phyloP scores from a whole-genome alignment of 2,329 filamentous ascomycete genomes.

The Rutstroemia sp. region DNA sequence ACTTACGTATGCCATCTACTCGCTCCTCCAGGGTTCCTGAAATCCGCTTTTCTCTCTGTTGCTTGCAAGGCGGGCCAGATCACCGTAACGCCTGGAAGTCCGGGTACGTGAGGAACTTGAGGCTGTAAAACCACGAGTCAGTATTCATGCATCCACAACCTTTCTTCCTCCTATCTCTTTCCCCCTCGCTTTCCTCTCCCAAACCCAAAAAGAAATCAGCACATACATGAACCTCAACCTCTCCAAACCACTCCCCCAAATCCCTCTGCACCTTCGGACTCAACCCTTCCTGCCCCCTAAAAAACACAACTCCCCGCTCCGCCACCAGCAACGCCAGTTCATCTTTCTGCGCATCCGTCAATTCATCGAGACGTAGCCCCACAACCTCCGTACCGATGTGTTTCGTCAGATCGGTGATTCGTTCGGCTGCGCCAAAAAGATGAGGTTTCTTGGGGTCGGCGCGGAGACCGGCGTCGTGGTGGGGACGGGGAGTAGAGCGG shows the following conservation, averaged over 20 bases:
- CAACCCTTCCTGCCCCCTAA: conserved; percentile 35
- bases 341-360: conserved; percentile 34
- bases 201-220: background rate
- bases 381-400: conserved; percentile 37
- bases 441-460: conserved; percentile 59
- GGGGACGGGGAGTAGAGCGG: conserved; percentile 45
- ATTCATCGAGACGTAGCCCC: conserved; percentile 33
- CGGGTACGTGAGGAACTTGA: conserved; percentile 64
- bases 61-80: conserved; percentile 65
- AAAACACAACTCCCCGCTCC: conserved; percentile 34
- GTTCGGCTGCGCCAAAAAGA: conserved; percentile 52
- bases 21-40: conserved; percentile 60
- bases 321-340: conserved; percentile 37
- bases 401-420: conserved; percentile 46
- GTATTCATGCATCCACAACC: background rate
- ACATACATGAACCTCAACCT: conserved; percentile 61
- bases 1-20: conserved; percentile 56
- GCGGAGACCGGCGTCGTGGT: conserved; percentile 54
- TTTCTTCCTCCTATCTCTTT: background rate
- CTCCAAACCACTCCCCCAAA: conserved; percentile 56
- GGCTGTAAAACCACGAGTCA: conserved; percentile 40
- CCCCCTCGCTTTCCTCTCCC: too few relatives aligned
- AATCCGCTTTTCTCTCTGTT: conserved; percentile 51
- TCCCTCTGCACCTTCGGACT: conserved; percentile 54
- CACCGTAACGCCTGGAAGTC: conserved; percentile 55